phyloP scores from a whole-genome alignment of 176 grass and related monocot species.

The Bothriochloa decipiens region DNA sequence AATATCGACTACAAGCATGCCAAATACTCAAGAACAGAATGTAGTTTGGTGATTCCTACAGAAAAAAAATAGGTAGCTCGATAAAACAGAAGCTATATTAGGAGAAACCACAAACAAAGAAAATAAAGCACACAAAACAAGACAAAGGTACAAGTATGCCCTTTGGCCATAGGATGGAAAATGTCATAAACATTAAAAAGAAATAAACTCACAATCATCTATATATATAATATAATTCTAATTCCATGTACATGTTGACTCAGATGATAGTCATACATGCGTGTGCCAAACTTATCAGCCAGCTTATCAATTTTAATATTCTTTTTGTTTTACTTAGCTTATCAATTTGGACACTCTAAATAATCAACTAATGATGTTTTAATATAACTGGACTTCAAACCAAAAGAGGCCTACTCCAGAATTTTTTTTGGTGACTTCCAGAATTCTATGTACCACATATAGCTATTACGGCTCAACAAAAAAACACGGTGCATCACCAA shows the following conservation, averaged over 20 bases:
- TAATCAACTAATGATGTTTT: not conserved
- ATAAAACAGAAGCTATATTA: not conserved
- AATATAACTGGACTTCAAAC: not conserved
- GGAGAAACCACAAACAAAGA: not conserved
- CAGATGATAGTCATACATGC: not conserved
- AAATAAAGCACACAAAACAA: not conserved
- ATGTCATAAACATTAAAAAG: not conserved
- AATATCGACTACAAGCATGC: not conserved
- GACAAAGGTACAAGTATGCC: not conserved
- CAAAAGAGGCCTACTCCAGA: not conserved
- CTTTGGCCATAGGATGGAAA: not conserved
- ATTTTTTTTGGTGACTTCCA: too few relatives aligned
- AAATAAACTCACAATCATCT: conserved; percentile 9
- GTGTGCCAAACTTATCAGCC: conserved; percentile 16
- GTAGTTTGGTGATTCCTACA: not conserved
- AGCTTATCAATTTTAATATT: not conserved
- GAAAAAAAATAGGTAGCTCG: not conserved
- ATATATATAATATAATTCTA: not conserved
- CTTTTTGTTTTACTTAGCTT: not conserved
- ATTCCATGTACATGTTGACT: conserved; percentile 6
- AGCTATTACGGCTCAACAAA: not conserved
- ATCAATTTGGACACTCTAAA: conserved; percentile 11
- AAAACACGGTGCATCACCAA: not conserved
- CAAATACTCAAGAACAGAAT: not conserved
- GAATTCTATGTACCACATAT: not conserved